A percentile compares a stretch with the other conserved stretches of the same genome.
These are phyloP conservation scores for Apiospora kogelbergensis DNA, from an alignment of 2,329 filamentous ascomycete species.

Conservation along the genomic window DNA sequence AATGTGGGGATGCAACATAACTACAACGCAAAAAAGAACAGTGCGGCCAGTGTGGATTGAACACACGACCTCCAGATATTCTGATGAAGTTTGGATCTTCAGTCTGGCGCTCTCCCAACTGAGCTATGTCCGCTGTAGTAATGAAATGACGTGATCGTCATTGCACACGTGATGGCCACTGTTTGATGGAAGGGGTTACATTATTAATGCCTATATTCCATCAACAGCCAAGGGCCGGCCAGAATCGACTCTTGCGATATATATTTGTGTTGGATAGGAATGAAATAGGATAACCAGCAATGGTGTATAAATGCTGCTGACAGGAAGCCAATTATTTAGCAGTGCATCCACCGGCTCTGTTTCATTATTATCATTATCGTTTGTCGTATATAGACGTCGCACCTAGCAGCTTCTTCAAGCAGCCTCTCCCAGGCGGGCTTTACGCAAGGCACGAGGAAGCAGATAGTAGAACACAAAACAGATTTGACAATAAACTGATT, in stretches of 20 bases:
- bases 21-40: too few relatives aligned
- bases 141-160: neutral
- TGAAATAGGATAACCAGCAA: neutral
- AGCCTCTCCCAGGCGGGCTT: too few relatives aligned
- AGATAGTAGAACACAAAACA: neutral
- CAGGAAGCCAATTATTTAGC: too few relatives aligned
- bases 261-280: neutral
- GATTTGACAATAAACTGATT: neutral
- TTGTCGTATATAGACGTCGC: too few relatives aligned
- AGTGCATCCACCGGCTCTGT: too few relatives aligned
- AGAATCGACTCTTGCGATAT: neutral
- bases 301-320: too few relatives aligned
- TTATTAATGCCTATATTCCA: neutral
- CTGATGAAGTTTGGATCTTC: slow-evolving; percentile 10
- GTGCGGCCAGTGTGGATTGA: slow-evolving; percentile 13
- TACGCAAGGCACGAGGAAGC: neutral
- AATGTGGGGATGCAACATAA: too few relatives aligned
- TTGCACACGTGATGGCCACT: slow-evolving; percentile 1
- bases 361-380: too few relatives aligned
- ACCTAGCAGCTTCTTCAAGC: too few relatives aligned
- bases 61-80: slow-evolving; percentile 12
- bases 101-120: slow-evolving; percentile 13
- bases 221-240: too few relatives aligned
- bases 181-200: neutral
- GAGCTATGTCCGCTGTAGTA: slow-evolving; percentile 11